Evolutionary conservation across 176 grass and related monocot genomes (phyloP).

Genomic region (Carex scoparia): DNA sequence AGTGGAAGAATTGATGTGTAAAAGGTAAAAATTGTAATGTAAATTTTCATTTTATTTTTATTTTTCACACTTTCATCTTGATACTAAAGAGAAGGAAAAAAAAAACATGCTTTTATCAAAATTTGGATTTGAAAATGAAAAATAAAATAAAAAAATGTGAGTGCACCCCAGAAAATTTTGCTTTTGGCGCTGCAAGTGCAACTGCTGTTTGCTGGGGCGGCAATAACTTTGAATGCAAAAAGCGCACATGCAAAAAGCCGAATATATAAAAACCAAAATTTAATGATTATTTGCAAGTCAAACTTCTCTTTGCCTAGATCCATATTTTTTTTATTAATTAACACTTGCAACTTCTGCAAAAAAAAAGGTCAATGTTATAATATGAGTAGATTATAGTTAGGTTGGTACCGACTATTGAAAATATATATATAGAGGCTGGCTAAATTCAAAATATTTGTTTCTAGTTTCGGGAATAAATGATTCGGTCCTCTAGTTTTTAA

Average conservation of each 20-base stretch:
- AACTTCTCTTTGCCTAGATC: neutral
- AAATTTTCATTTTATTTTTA: no score
- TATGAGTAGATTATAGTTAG: neutral
- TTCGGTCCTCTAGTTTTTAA: no score
- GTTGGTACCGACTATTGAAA: neutral
- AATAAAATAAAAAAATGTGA: neutral
- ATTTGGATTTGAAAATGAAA: no score
- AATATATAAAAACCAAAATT: conserved; percentile 2
- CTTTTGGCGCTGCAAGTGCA: neutral
- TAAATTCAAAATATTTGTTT: no score
- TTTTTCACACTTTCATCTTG: no score
- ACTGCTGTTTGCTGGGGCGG: neutral
- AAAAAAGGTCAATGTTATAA: neutral
- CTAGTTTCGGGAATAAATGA: no score
- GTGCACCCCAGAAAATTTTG: neutral
- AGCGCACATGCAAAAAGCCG: conserved; percentile 11
- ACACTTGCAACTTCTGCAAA: neutral
- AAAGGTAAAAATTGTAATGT: no score
- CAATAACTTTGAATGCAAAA: neutral
- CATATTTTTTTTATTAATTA: neutral
- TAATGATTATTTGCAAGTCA: conserved; percentile 10
- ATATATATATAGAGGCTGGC: no score
- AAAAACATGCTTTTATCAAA: no score
- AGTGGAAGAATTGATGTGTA: no score
- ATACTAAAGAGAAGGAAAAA: no score